Conservation (phyloP, 164 flowering plant genomes). For the Vitis vinifera region DNA sequence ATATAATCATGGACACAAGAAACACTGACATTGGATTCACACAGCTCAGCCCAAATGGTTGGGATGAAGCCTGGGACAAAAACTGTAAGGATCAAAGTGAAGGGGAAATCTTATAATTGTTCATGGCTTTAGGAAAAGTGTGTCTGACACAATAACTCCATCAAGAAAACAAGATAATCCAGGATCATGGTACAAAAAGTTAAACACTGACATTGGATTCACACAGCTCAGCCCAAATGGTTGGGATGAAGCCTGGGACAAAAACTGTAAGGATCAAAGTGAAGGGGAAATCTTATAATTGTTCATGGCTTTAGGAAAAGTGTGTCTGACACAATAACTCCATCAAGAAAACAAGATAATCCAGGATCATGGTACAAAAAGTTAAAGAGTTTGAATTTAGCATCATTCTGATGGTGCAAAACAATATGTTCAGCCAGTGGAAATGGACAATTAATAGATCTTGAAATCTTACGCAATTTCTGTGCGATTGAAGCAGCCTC, state of each 20-base stretch:
- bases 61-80: background rate
- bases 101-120: background rate
- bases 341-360: background rate
- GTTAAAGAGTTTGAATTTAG: background rate
- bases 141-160: background rate
- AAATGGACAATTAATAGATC: background rate
- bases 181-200: background rate
- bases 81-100: background rate
- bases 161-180: background rate
- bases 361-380: background rate
- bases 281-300: background rate
- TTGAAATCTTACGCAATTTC: constrained; percentile 73
- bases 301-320: background rate
- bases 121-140: background rate
- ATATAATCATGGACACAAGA: background rate
- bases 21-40: background rate
- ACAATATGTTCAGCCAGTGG: background rate
- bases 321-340: background rate
- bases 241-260: background rate
- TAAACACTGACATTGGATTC: background rate
- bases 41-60: background rate
- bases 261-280: background rate
- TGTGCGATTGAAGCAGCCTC: constrained; percentile 99
- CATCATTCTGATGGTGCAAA: background rate
- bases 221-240: background rate